Evolutionary conservation across 768 basidiomycete species (phyloP).

Genomic region (Crepidotus variabilis): DNA sequence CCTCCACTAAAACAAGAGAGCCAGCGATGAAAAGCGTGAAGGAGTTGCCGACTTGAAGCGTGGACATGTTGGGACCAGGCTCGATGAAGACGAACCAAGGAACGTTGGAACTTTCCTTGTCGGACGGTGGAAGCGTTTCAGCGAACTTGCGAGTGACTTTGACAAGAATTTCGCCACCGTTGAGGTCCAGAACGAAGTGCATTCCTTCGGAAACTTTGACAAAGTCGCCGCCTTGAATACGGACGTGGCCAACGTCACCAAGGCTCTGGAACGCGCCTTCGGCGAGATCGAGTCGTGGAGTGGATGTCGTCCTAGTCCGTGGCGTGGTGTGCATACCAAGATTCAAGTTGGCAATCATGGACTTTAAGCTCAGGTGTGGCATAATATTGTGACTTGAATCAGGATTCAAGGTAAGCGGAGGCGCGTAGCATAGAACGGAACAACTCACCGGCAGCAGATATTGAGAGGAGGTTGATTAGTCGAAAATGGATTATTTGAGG

Average conservation of each 20-base stretch:
- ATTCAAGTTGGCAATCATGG: too few relatives aligned
- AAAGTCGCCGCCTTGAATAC: background rate
- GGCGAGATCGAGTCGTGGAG: too few relatives aligned
- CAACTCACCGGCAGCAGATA: too few relatives aligned
- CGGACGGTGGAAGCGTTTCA: background rate
- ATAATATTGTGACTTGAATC: too few relatives aligned
- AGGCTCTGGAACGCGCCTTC: too few relatives aligned
- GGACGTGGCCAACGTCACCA: background rate
- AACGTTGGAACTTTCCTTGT: background rate
- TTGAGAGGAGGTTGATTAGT: too few relatives aligned
- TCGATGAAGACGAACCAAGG: constrained; percentile 1
- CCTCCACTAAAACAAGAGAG: background rate
- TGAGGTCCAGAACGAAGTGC: constrained; percentile 1
- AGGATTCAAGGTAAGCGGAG: too few relatives aligned
- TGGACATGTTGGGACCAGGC: background rate
- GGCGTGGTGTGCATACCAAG: too few relatives aligned
- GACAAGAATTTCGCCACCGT: background rate
- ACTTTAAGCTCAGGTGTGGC: too few relatives aligned
- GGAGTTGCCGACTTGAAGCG: background rate
- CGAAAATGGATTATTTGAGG: too few relatives aligned
- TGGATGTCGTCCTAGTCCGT: too few relatives aligned
- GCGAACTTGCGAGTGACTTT: background rate
- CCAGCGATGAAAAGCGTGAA: constrained; percentile 1
- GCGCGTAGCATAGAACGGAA: too few relatives aligned
- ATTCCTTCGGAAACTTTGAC: background rate